These are phyloP conservation scores for Sporothrix euskadiensis DNA, from an alignment of 2,329 filamentous ascomycete species.

Conservation along the genomic window DNA sequence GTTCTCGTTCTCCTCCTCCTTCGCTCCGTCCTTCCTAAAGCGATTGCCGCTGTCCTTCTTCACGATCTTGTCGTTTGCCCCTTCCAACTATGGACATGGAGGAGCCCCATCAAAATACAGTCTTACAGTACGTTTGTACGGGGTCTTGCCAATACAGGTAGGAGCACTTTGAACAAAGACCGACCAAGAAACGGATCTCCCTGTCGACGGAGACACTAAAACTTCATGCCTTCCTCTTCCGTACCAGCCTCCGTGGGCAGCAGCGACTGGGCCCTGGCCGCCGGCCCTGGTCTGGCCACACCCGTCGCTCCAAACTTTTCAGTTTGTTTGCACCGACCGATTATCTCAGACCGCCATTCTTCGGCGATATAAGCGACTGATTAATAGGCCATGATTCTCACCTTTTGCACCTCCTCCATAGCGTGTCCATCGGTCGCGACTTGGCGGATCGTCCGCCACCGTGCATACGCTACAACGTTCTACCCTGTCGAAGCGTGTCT, in stretches of 20 bases:
- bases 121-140: not conserved
- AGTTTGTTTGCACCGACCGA: not conserved
- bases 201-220: constrained; percentile 17
- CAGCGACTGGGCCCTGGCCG: not conserved
- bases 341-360: not conserved
- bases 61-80: not conserved
- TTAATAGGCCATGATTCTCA: not conserved
- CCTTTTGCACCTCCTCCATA: not conserved
- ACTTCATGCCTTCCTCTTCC: constrained; percentile 25
- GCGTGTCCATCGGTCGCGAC: not conserved
- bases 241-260: constrained; percentile 15
- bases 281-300: not conserved
- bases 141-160: not conserved
- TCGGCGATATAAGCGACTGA: not conserved
- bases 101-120: not conserved
- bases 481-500: not conserved
- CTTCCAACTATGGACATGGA: not conserved
- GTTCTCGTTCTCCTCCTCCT: not conserved
- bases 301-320: not conserved
- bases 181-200: not conserved
- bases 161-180: not conserved
- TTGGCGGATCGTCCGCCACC: not conserved
- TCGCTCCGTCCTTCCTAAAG: not conserved
- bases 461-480: not conserved
- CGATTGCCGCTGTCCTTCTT: not conserved